Base-by-base conservation (phyloP, 116 monocot species). In the Zostera marina region DNA sequence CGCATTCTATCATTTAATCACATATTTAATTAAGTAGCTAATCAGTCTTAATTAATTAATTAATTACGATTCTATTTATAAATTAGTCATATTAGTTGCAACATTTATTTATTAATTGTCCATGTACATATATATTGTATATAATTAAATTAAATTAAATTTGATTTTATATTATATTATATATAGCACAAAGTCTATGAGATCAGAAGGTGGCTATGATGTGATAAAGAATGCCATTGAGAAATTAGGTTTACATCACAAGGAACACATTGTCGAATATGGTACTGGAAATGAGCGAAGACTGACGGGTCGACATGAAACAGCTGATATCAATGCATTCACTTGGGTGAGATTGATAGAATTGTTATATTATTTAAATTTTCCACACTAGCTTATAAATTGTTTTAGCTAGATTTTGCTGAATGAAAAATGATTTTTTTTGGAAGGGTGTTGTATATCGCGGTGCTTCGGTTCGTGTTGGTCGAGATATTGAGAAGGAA, bases 221-320 rank as follows among this genome's bases (percentile, higher is more conserved):
- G 70, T 70, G 23, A 96, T 96, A 61, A 96, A 96, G 76, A 89
- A 80, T 63, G 89, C 96, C 13, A 89, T 96, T 5, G 78, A 77
- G n/a, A 96, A 96, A 25, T 76, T 96, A 8, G 78, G 78, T 0
- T 89, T 96, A 41, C 79, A 85, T 11, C 96, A 96, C 80, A 75
- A 74, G 46, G 89, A 85, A 8, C 89, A 96, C 63, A 96, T 96
- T 16, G 80, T 80, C 42, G 81, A 89, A 16, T 96, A 96, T 66
- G 96, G 89, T 17, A 85, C 89, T 80, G 96, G 96, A 53, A 96
- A 96, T 44, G 96, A 96, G 60, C 61, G 89, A 47, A 75, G 96
- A 46, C 66, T 96, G 71, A 94, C 94, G n/a, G 94, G 94, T 13
- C 77, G 74, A 42, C 94, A 94, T 16, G 94, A 94, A 73, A 94